Base-by-base conservation (phyloP, 2,329 filamentous ascomycete genomes). In the Talaromyces albobiverticillius region DNA sequence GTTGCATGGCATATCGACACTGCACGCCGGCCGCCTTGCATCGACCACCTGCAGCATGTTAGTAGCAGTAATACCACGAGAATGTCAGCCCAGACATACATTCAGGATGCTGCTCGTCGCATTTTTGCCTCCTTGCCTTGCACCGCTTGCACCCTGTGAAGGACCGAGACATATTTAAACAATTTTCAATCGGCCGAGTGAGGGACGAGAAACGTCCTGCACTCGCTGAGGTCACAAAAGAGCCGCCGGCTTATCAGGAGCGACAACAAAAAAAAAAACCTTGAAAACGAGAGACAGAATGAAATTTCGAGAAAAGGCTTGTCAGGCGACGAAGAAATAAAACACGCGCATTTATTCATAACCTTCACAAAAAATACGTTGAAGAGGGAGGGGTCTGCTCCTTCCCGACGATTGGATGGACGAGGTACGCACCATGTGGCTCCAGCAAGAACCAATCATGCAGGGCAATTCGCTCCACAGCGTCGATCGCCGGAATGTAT, bases 101-200 rank as follows among this genome's bases (percentile, higher is more conserved):
- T 46, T 59, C 64, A 23, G 74, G 74, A 54, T 68, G 67, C 49
- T 66, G 63, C 61, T 76, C 74, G 57, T 76, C 73, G 62, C 74
- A 76, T 70, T 76, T 76, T 58, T 76, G 71, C 51, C 73, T 70
- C 34, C 73, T 71, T 46, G 68, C 64, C 63, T 73, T 75, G 69
- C 73, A 75, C 61, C 72, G 67, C 57, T 69, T 70, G 63, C 73
- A 75, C n/a, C 73, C 73, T 48, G 65, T 69, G 48, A 73, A 72
- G 10, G 72, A 75, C 57, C 71, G 70, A 61, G 71, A 70, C 68
- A 73, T 71, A 58, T 29, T 32, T 18, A 20, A 16, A 26, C 18
- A n/a, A n/a, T n/a, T n/a, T n/a, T n/a, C n/a, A n/a, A n/a, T n/a
- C n/a, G n/a, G n/a, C n/a, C n/a, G n/a, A n/a, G n/a, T n/a, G n/a